Percentiles rank a stretch among this genome's conserved stretches.
Conservation (phyloP, 148 eudicot species). For the Rhododendron ferrugineum region DNA sequence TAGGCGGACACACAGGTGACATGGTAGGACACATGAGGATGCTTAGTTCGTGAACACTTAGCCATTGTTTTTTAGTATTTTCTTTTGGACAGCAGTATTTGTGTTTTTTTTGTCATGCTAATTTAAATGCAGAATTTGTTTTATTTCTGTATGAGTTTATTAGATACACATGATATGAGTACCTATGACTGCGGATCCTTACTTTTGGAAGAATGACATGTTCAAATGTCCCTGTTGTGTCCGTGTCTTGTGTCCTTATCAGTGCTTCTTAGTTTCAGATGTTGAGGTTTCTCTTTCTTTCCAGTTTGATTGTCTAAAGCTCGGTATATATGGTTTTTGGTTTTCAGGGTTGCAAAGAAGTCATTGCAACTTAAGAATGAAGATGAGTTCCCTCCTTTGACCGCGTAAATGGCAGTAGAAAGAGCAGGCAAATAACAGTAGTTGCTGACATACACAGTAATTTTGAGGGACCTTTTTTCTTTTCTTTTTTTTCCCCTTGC, state of each 20-base stretch:
- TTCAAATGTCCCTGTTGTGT: background rate
- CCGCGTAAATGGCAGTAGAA: slow-evolving; percentile 13
- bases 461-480: background rate
- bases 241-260: background rate
- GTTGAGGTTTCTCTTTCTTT: background rate
- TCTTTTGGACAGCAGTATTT: background rate
- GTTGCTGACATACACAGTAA: background rate
- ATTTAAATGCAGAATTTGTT: background rate
- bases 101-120: background rate
- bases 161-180: no score
- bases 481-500: no score
- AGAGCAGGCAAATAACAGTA: background rate
- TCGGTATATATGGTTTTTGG: background rate
- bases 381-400: slow-evolving; percentile 45
- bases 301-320: slow-evolving; percentile 1
- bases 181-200: background rate
- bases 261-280: background rate
- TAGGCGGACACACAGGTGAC: background rate
- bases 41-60: background rate
- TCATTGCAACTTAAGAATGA: slow-evolving; percentile 27
- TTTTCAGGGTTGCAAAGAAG: slow-evolving; percentile 28
- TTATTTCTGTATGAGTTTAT: no score
- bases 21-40: background rate
- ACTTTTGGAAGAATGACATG: background rate
- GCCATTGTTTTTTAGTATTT: background rate